These are phyloP conservation scores for Zasmidium citrigriseum DNA, from an alignment of 2,329 filamentous ascomycete species.

Conservation along the genomic window DNA sequence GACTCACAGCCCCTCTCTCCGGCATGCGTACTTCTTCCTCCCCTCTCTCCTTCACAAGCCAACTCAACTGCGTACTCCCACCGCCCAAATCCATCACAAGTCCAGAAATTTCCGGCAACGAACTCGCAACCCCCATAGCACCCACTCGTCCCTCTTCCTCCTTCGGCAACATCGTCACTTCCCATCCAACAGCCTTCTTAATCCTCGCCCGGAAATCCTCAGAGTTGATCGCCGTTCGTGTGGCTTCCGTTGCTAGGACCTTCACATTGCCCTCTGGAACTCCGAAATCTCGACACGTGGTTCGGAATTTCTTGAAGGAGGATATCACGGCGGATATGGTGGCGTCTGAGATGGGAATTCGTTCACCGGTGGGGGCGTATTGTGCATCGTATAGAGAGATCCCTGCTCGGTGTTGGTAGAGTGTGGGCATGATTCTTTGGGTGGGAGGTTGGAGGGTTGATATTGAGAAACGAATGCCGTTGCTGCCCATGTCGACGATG, in stretches of 20 bases:
- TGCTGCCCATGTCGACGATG: constrained; percentile 58
- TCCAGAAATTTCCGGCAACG: constrained; percentile 68
- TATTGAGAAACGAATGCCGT: constrained; percentile 91
- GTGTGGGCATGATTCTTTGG: constrained; percentile 70
- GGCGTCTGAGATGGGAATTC: constrained; percentile 55
- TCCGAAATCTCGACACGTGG: constrained; percentile 67
- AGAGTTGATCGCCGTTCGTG: constrained; percentile 76
- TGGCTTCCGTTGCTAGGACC: constrained; percentile 86
- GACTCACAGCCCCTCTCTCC: constrained; percentile 60
- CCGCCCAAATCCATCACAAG: constrained; percentile 87
- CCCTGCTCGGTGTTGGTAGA: constrained; percentile 75
- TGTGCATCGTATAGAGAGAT: constrained; percentile 88
- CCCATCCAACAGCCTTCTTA: constrained; percentile 62
- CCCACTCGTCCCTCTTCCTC: constrained; percentile 81
- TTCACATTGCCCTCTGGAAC: constrained; percentile 68
- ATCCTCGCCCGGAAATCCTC: constrained; percentile 68
- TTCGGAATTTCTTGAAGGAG: constrained; percentile 69
- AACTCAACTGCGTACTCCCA: constrained; percentile 68
- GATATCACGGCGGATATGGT: constrained; percentile 68
- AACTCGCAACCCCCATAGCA: constrained; percentile 78
- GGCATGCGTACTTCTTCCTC: constrained; percentile 55
- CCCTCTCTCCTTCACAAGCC: constrained; percentile 55
- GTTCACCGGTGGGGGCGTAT: constrained; percentile 42
- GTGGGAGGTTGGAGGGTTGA: constrained; percentile 73
- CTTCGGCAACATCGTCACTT: constrained; percentile 72